Evolutionary conservation across 1,284 basidiomycete genomes (phyloP).

Genomic region (Agroathelia rolfsii): DNA sequence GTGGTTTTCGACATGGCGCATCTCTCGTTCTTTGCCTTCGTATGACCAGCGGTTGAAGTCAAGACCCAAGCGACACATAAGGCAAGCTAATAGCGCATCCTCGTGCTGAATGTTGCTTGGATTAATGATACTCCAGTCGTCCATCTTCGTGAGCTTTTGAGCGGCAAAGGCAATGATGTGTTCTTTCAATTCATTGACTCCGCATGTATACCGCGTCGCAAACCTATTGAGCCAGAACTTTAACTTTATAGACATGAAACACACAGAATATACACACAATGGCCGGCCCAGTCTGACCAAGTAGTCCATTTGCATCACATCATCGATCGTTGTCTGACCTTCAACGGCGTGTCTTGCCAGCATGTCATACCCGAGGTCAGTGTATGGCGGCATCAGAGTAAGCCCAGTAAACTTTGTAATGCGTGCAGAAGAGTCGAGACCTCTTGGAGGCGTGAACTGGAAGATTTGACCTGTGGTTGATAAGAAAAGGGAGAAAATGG

Average conservation of each 20-base stretch:
- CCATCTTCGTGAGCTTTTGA: constrained; percentile 11
- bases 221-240: constrained; percentile 11
- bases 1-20: constrained; percentile 19
- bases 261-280: constrained; percentile 14
- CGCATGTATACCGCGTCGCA: constrained; percentile 10
- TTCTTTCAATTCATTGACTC: constrained; percentile 5
- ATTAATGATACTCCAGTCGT: background rate
- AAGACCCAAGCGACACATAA: constrained; percentile 18
- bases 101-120: constrained; percentile 8
- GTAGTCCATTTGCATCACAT: constrained; percentile 3
- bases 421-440: constrained; percentile 6
- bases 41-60: constrained; percentile 16
- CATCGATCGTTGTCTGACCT: constrained; percentile 4
- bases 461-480: constrained; percentile 15
- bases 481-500: constrained; percentile 15
- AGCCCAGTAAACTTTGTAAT: background rate
- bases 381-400: constrained; percentile 4
- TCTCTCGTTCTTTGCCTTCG: constrained; percentile 10
- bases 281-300: constrained; percentile 17
- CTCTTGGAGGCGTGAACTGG: constrained; percentile 7
- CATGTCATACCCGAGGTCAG: constrained; percentile 6
- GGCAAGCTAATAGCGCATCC: constrained; percentile 22
- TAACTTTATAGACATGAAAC: too few relatives aligned
- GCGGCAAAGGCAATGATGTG: constrained; percentile 15
- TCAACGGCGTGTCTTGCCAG: constrained; percentile 1